Percentiles rank a stretch among this genome's conserved stretches.
phyloP scores from a whole-genome alignment of 108 stramenopile genomes.

The Bacterosira constricta region DNA sequence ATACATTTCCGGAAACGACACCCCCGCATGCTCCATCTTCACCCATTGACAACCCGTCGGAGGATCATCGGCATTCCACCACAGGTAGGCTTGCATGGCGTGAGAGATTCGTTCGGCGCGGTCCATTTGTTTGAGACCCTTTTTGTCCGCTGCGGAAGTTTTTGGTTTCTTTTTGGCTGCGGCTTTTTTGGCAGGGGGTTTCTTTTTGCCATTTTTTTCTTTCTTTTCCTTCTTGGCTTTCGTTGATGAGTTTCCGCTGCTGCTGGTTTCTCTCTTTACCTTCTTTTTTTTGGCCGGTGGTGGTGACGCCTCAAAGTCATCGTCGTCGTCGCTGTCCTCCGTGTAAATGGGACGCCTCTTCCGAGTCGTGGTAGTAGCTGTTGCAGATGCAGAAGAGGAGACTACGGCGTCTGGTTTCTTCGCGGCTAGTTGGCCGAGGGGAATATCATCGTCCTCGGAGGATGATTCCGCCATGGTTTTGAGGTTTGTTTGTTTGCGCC shows the following conservation, averaged over 20 bases:
- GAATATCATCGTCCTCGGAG: slow-evolving; percentile 41
- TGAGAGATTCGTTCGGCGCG: slow-evolving; percentile 79
- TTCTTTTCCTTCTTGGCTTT: slow-evolving; percentile 9
- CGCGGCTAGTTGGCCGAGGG: slow-evolving; percentile 15
- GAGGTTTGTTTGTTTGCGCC: no score
- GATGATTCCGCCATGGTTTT: slow-evolving; percentile 28
- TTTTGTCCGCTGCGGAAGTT: background rate
- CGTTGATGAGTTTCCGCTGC: slow-evolving; percentile 25
- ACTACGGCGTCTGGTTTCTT: slow-evolving; percentile 8
- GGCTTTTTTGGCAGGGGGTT: slow-evolving; percentile 44
- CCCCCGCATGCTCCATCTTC: slow-evolving; percentile 96
- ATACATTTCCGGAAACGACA: slow-evolving; percentile 94
- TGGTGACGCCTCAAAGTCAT: slow-evolving; percentile 2
- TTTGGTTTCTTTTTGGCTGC: slow-evolving; percentile 12
- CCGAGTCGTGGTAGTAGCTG: background rate
- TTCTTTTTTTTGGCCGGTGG: slow-evolving; percentile 35
- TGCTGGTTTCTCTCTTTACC: background rate
- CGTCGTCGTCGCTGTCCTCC: slow-evolving; percentile 16
- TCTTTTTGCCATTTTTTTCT: slow-evolving; percentile 12
- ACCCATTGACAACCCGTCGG: slow-evolving; percentile 93
- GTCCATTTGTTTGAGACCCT: slow-evolving; percentile 72
- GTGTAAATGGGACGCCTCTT: slow-evolving; percentile 21
- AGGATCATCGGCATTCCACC: slow-evolving; percentile 87
- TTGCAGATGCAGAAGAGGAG: background rate
- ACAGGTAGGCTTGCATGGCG: slow-evolving; percentile 91